Evolutionary conservation across 176 grass and related monocot genomes (phyloP), one percentile per base, ranked within the genome.

Genomic region (Elymus sibiricus): DNA sequence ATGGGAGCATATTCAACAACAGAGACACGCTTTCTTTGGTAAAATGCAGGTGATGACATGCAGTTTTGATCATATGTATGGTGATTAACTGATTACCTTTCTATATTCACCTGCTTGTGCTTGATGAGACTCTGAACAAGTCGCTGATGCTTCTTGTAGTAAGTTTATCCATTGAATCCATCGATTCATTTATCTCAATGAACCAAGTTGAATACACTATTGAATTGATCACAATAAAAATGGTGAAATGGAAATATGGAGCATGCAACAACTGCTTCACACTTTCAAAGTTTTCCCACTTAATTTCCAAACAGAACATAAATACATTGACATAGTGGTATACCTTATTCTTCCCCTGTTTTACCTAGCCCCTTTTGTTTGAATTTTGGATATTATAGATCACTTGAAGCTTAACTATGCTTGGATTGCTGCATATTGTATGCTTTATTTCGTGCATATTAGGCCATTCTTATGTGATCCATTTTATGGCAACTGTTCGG

Each of bases 1-100:
- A 11, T 99, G 94, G 97, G 92, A 99, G 72, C 90, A 96, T 95
- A 83, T 99, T 90, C 84, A 88, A 90, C 88, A 94, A 27, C 97
- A 99, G 89, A 92, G 97, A 66, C 97, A 99, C 37, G 88, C 94
- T 78, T 95, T 96, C 90, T 99, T 99, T 77, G 85, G 87, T 72
- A 89, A 94, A 91, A 99, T 99, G 90, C 97, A 99, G 94, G 97
- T 99, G 81, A 69, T 79, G 67, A 32, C 10, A 61, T 84, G 74
- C 39, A 21, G 69, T 65, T 90, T 70, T 2, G 80, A 78, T 8
- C 21, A 64, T 62, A 44, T 86, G 5, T 40, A 46, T 37, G 65
- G 13, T 1, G 3, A 15, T 60, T 67, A 11, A 12, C 8, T 1
- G 3, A 15, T 60, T 67, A 11, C 21, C 8, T 16, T 29, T n/a